Conservation (phyloP, 257 asterid genomes). For the Thymus quinquecostatus region DNA sequence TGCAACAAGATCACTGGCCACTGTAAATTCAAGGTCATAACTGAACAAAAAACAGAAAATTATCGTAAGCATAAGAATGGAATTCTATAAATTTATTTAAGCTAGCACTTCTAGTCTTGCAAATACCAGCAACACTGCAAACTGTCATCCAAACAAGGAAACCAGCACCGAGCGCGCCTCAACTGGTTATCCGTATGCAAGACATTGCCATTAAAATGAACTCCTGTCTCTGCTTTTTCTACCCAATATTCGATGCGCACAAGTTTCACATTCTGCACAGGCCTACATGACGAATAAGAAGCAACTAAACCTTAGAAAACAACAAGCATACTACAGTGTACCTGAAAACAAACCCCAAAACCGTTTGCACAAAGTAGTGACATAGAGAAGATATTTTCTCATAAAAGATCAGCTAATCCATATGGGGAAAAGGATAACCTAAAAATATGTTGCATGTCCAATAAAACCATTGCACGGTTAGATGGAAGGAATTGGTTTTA, state of each 20-base stretch:
- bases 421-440: neutral
- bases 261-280: conserved; percentile 73
- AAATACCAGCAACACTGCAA: conserved; percentile 89
- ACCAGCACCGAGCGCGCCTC: conserved; percentile 99
- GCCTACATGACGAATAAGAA: conserved; percentile 62
- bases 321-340: conserved; percentile 24
- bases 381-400: conserved; percentile 11
- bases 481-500: neutral
- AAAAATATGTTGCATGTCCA: conserved; percentile 21
- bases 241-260: conserved; percentile 95
- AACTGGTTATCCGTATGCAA: conserved; percentile 90
- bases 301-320: conserved; percentile 41
- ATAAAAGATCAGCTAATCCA: neutral
- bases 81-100: conserved; percentile 12
- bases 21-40: conserved; percentile 96
- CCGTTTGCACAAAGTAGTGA: conserved; percentile 15
- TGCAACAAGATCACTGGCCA: conserved; percentile 85
- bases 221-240: conserved; percentile 97
- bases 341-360: conserved; percentile 9
- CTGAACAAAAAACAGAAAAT: conserved; percentile 51
- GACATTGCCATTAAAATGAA: conserved; percentile 78
- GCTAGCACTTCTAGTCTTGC: conserved; percentile 17
- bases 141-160: conserved; percentile 97
- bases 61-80: conserved; percentile 29
- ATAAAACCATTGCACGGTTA: conserved; percentile 14